These are phyloP conservation scores for Colletotrichum noveboracense DNA, from an alignment of 2,329 filamentous ascomycete genomes.

Conservation along the genomic window DNA sequence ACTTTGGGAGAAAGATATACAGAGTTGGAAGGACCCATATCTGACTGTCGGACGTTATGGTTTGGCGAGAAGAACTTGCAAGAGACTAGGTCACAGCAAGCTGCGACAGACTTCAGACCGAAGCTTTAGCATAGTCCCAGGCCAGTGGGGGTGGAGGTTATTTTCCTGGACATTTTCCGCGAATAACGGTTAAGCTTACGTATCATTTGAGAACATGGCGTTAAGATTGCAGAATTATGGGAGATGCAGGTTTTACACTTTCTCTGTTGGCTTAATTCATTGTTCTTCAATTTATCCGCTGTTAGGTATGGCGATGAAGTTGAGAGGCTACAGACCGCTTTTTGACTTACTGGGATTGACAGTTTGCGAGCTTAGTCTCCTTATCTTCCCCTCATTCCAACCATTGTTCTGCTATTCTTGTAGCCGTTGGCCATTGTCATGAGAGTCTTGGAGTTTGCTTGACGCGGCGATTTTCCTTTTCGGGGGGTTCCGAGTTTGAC, in stretches of 20 bases:
- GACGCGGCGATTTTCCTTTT: neutral
- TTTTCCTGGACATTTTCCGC: neutral
- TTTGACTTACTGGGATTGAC: neutral
- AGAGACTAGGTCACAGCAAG: neutral
- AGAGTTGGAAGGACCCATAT: neutral
- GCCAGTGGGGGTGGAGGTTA: neutral
- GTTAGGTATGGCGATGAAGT: neutral
- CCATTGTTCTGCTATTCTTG: neutral
- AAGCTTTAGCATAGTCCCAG: neutral
- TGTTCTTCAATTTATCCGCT: neutral
- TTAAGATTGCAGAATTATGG: neutral
- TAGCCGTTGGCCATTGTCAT: neutral
- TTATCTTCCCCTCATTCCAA: neutral
- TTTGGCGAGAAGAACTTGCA: neutral
- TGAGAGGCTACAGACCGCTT: neutral
- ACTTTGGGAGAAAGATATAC: neutral
- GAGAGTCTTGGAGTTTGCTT: neutral
- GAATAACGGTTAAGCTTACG: neutral
- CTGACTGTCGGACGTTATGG: neutral
- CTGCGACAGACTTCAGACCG: neutral
- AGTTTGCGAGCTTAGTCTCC: neutral
- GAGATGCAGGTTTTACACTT: neutral
- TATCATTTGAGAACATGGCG: neutral
- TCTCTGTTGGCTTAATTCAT: rapidly evolving
- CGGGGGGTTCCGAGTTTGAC: neutral